Conservation (phyloP, 371 early-diverging fungal species). For the Globomyces sp. region DNA sequence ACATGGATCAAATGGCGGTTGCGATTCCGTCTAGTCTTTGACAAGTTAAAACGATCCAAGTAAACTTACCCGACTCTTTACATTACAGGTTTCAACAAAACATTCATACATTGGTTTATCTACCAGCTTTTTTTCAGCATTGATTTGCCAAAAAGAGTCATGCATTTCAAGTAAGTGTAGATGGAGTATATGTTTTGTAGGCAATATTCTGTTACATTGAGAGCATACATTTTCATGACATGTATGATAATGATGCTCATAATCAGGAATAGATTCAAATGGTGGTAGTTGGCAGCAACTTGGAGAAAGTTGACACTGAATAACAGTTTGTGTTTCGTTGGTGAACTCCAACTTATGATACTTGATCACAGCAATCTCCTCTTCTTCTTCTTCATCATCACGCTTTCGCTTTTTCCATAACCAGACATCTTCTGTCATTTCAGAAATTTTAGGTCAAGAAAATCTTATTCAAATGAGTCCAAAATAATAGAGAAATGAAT, state of each 20-base stretch:
- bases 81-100: slow-evolving; percentile 63
- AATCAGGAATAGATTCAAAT: slow-evolving; percentile 25
- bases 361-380: neutral
- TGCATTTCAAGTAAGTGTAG: slow-evolving; percentile 40
- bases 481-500: too few species aligned
- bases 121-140: slow-evolving; percentile 21
- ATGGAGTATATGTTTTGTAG: slow-evolving; percentile 32
- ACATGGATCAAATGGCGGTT: slow-evolving; percentile 63
- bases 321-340: neutral
- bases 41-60: neutral
- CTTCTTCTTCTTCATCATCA: slow-evolving; percentile 7
- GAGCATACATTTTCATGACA: slow-evolving; percentile 32
- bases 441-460: too few species aligned
- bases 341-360: neutral
- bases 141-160: slow-evolving; percentile 38
- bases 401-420: slow-evolving; percentile 6
- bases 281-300: slow-evolving; percentile 23
- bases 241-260: slow-evolving; percentile 28
- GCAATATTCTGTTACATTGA: slow-evolving; percentile 34
- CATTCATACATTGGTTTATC: slow-evolving; percentile 55
- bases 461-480: too few species aligned
- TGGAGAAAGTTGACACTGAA: slow-evolving; percentile 27
- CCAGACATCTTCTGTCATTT: neutral
- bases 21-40: slow-evolving; percentile 28
- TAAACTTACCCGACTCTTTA: slow-evolving; percentile 29